Percentiles rank a stretch among this genome's conserved stretches.
These are phyloP conservation scores for Bifiguratus adelaidae DNA, from an alignment of 192 early-diverging fungal species.

Conservation along the genomic window DNA sequence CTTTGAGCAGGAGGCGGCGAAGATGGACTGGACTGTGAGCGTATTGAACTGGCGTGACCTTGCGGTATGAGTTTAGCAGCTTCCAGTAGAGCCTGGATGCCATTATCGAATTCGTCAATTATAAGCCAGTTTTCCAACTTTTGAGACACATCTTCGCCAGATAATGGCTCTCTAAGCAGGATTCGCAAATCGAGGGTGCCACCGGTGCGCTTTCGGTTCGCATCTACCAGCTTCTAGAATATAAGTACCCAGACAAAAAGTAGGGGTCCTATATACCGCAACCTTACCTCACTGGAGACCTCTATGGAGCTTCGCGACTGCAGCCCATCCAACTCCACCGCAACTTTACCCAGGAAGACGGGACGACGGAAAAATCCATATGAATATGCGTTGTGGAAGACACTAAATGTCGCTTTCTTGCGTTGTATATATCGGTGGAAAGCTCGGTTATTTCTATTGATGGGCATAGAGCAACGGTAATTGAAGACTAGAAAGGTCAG, in stretches of 20 bases:
- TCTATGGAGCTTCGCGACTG: constrained; percentile 54
- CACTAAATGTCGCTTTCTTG: constrained; percentile 60
- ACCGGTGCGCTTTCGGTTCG: constrained; percentile 48
- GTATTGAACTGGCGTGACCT: too few relatives aligned
- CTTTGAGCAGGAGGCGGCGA: too few relatives aligned
- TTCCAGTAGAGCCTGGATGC: constrained; percentile 13
- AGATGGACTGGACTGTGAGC: too few relatives aligned
- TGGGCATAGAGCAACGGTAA: constrained; percentile 38
- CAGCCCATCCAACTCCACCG: constrained; percentile 41
- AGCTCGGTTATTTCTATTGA: constrained; percentile 41
- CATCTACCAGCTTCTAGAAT: constrained; percentile 45
- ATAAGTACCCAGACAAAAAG: neutral
- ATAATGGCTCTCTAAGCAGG: constrained; percentile 47
- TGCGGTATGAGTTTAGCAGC: constrained; percentile 4
- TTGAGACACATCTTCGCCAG: constrained; percentile 40
- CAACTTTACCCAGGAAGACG: constrained; percentile 47
- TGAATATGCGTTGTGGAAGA: constrained; percentile 43
- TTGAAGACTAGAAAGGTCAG: constrained; percentile 34
- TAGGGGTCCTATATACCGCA: neutral
- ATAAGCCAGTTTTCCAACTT: constrained; percentile 57
- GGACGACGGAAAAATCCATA: constrained; percentile 40
- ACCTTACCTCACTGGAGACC: constrained; percentile 48
- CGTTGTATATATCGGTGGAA: constrained; percentile 57
- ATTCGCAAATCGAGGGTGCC: constrained; percentile 57
- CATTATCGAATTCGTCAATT: constrained; percentile 33